Conservation (phyloP, 2,329 filamentous ascomycete species). For the Aspergillus sp. region DNA sequence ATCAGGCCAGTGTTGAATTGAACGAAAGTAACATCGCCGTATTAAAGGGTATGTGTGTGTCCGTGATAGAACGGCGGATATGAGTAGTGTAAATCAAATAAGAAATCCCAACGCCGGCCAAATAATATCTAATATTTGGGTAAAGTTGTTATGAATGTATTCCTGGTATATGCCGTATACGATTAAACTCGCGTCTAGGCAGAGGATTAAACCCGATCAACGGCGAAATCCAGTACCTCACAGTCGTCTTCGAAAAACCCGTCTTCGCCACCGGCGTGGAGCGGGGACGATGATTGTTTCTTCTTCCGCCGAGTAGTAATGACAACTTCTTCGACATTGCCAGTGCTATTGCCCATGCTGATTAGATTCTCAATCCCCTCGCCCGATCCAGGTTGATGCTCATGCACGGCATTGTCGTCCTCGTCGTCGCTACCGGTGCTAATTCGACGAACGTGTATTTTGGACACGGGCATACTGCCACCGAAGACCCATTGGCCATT, state of each 20-base stretch:
- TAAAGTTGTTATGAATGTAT: slow-evolving; percentile 14
- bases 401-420: slow-evolving; percentile 34
- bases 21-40: neutral
- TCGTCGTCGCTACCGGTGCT: slow-evolving; percentile 41
- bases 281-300: slow-evolving; percentile 36
- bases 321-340: slow-evolving; percentile 73
- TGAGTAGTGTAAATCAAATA: slow-evolving; percentile 5
- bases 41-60: neutral
- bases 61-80: neutral
- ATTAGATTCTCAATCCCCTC: slow-evolving; percentile 50
- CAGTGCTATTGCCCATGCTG: slow-evolving; percentile 52
- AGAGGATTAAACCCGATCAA: slow-evolving; percentile 49
- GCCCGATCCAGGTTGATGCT: slow-evolving; percentile 31
- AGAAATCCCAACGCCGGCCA: slow-evolving; percentile 18
- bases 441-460: slow-evolving; percentile 47
- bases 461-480: slow-evolving; percentile 48
- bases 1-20: slow-evolving; percentile 5
- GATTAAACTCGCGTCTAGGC: neutral
- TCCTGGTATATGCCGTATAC: slow-evolving; percentile 6
- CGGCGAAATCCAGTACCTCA: slow-evolving; percentile 84
- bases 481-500: slow-evolving; percentile 55
- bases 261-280: slow-evolving; percentile 54
- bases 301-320: slow-evolving; percentile 75
- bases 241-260: slow-evolving; percentile 91
- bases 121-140: slow-evolving; percentile 22